These are phyloP conservation scores for Epichloe bromicola DNA, from an alignment of 2,329 filamentous ascomycete genomes.

Conservation along the genomic window DNA sequence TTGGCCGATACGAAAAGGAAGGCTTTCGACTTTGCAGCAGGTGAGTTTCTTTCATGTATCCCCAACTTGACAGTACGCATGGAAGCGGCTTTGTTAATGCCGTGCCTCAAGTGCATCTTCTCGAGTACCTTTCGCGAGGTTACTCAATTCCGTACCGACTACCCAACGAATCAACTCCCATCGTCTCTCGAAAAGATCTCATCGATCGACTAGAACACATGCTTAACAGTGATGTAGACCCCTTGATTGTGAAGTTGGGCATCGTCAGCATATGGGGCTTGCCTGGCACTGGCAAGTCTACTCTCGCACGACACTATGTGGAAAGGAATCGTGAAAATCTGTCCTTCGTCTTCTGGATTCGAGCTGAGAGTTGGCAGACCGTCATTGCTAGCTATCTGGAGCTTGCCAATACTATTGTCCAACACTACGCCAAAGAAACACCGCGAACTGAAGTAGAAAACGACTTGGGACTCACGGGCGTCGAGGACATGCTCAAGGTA, in stretches of 20 bases:
- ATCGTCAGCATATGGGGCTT: slow-evolving; percentile 13
- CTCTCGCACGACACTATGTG: slow-evolving; percentile 13
- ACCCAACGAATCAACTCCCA: slow-evolving; percentile 5
- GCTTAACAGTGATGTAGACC: slow-evolving; percentile 5
- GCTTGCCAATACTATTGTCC: slow-evolving; percentile 11
- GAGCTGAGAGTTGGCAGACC: slow-evolving; percentile 15
- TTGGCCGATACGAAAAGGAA: slow-evolving; percentile 11
- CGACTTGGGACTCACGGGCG: slow-evolving; percentile 13
- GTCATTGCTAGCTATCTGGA: slow-evolving; percentile 14
- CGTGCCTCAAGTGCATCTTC: slow-evolving; percentile 6
- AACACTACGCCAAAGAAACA: slow-evolving; percentile 10
- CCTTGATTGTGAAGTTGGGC: slow-evolving; percentile 7
- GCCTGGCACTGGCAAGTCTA: slow-evolving; percentile 13
- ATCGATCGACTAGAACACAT: slow-evolving; percentile 10
- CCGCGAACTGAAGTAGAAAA: slow-evolving; percentile 10
- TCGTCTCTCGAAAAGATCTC: slow-evolving; percentile 9
- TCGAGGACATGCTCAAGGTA: slow-evolving; percentile 14
- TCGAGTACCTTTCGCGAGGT: slow-evolving; percentile 9
- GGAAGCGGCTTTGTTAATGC: neutral
- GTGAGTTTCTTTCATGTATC: slow-evolving; percentile 2
- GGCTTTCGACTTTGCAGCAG: slow-evolving; percentile 8
- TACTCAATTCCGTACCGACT: slow-evolving; percentile 10
- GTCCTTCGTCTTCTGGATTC: slow-evolving; percentile 16
- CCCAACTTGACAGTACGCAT: neutral
- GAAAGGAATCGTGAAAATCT: slow-evolving; percentile 10